phyloP scores from a whole-genome alignment of 1,284 basidiomycete species.

The Phellopilus nigrolimitatus region DNA sequence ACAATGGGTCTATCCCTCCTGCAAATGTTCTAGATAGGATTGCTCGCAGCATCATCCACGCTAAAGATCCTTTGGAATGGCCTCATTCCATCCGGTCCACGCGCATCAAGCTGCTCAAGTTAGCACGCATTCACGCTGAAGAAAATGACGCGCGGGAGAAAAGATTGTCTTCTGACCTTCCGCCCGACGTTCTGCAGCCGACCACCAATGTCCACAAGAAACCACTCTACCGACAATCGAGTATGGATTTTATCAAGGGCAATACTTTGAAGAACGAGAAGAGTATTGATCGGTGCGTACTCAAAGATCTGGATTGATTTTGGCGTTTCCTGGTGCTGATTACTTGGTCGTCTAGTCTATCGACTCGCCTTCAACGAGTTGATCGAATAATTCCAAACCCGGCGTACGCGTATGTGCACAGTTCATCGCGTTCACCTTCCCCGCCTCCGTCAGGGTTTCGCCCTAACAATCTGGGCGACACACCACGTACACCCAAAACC shows the following conservation, averaged over 20 bases:
- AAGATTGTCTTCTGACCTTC: constrained; percentile 29
- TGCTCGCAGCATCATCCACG: constrained; percentile 62
- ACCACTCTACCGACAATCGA: constrained; percentile 71
- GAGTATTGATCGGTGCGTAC: constrained; percentile 55
- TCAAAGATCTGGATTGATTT: constrained; percentile 8
- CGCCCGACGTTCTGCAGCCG: constrained; percentile 34
- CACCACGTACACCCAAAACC: constrained; percentile 17
- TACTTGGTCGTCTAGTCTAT: constrained; percentile 42
- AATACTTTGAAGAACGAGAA: constrained; percentile 47
- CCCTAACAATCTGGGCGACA: constrained; percentile 7
- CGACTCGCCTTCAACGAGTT: constrained; percentile 60
- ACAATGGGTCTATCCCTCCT: constrained; percentile 73
- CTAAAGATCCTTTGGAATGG: constrained; percentile 72
- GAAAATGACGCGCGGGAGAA: constrained; percentile 40
- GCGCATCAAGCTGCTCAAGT: constrained; percentile 71
- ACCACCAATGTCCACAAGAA: constrained; percentile 45
- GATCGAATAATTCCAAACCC: constrained; percentile 51
- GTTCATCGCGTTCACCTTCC: constrained; percentile 31
- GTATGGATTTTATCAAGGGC: constrained; percentile 75
- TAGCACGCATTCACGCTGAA: constrained; percentile 57
- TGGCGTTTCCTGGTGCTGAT: constrained; percentile 3
- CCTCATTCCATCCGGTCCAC: constrained; percentile 75
- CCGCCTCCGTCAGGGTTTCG: constrained; percentile 11
- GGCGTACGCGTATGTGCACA: constrained; percentile 54
- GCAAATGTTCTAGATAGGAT: constrained; percentile 80